Conservation (phyloP, 768 basidiomycete genomes). For the Boletus rufocinnamomeus region DNA sequence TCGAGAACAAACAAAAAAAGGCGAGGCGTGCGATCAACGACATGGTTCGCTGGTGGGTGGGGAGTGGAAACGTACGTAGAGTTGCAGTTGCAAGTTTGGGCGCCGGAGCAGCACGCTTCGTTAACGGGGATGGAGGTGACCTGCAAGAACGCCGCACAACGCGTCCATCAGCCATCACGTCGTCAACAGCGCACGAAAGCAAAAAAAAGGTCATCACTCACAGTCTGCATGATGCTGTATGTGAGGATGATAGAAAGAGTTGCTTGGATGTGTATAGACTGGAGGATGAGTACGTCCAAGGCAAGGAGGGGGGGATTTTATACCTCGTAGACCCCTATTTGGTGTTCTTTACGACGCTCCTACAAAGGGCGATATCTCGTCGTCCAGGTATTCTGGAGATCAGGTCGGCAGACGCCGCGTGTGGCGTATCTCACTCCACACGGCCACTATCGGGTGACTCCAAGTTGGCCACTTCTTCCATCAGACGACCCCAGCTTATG, state of each 20-base stretch:
- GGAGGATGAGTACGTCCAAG: neutral
- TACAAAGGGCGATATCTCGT: neutral
- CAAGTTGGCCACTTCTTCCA: neutral
- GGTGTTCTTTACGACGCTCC: neutral
- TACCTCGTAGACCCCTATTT: conserved; percentile 2
- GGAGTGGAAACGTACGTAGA: conserved; percentile 3
- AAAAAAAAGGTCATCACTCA: conserved; percentile 5
- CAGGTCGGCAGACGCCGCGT: neutral
- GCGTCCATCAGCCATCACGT: neutral
- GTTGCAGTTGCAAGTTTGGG: conserved; percentile 5
- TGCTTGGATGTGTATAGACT: neutral
- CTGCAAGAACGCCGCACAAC: conserved; percentile 1
- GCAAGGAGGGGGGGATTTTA: neutral
- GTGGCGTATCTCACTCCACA: neutral
- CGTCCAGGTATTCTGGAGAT: neutral
- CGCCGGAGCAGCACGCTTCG: conserved; percentile 17
- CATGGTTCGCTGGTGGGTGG: neutral
- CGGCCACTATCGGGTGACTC: neutral
- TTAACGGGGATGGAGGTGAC: conserved; percentile 8
- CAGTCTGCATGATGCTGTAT: conserved; percentile 21
- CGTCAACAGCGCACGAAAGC: neutral
- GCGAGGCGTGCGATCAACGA: neutral
- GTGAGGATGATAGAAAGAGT: conserved; percentile 1
- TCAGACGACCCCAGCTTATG: neutral
- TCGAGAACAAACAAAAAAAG: too few relatives aligned